These are phyloP conservation scores for Saccharomycopsis hybrid DNA, from an alignment of 1,139 yeast genomes.

Conservation along the genomic window DNA sequence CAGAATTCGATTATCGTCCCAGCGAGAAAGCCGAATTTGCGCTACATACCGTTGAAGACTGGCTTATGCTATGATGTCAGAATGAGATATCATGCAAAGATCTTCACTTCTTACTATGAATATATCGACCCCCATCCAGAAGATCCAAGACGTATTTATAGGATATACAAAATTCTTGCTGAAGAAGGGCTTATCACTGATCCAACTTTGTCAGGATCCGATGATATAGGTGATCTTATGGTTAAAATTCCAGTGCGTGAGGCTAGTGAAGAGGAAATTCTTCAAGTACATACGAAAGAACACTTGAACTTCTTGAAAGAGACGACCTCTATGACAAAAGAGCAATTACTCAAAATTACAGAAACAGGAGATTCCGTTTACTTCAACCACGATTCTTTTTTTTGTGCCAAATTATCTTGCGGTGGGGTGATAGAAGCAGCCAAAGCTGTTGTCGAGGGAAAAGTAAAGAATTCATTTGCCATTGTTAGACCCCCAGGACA, in stretches of 20 bases:
- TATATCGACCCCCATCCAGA: conserved; percentile 99
- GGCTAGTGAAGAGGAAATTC: conserved; percentile 79
- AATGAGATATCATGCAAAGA: conserved; percentile 95
- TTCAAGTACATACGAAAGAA: conserved; percentile 76
- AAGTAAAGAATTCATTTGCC: conserved; percentile 86
- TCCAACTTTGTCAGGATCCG: conserved; percentile 67
- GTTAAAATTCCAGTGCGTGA: conserved; percentile 84
- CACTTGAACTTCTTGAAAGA: conserved; percentile 72
- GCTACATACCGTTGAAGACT: conserved; percentile 70
- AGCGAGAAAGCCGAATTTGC: conserved; percentile 16
- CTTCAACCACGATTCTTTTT: conserved; percentile 82
- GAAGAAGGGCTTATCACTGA: conserved; percentile 89
- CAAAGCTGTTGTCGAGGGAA: conserved; percentile 88
- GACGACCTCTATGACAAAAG: conserved; percentile 75
- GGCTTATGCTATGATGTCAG: conserved; percentile 95
- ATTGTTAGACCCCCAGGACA: conserved; percentile 99
- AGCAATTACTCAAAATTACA: conserved; percentile 72
- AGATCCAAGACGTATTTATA: conserved; percentile 92
- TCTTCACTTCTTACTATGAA: conserved; percentile 85
- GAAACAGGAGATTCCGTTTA: conserved; percentile 93
- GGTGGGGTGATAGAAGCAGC: conserved; percentile 98
- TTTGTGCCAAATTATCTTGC: conserved; percentile 86
- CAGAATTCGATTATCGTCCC: conserved; percentile 19
- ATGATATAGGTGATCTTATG: conserved; percentile 85
- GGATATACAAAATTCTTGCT: conserved; percentile 87